Conservation (phyloP, 495 filamentous ascomycete species). For the Podospora pseudoanserina region DNA sequence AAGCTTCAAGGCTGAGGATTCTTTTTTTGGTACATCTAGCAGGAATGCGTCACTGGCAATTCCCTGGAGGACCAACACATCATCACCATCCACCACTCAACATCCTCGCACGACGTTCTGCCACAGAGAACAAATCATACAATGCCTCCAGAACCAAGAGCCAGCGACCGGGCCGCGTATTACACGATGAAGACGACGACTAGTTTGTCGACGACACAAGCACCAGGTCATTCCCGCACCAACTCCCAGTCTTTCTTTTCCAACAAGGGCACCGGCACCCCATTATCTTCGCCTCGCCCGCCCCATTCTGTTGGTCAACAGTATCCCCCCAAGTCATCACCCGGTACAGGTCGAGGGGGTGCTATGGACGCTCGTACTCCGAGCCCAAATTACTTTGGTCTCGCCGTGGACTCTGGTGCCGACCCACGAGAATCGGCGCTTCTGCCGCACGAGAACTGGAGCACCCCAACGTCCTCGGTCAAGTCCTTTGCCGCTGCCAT, state of each 20-base stretch:
- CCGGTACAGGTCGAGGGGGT: slow-evolving; percentile 28
- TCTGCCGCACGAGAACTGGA: slow-evolving; percentile 66
- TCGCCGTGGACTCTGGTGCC: slow-evolving; percentile 55
- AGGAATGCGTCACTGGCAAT: background rate
- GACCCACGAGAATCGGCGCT: slow-evolving; percentile 59
- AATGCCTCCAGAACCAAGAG: slow-evolving; percentile 28
- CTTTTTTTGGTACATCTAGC: background rate
- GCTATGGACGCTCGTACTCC: slow-evolving; percentile 43
- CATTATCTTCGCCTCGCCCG: slow-evolving; percentile 40
- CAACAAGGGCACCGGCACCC: slow-evolving; percentile 38
- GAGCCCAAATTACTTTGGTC: slow-evolving; percentile 81
- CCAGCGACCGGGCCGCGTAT: slow-evolving; percentile 33
- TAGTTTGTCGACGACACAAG: slow-evolving; percentile 39
- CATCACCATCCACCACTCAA: background rate
- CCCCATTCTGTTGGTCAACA: slow-evolving; percentile 45
- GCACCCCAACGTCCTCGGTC: slow-evolving; percentile 61
- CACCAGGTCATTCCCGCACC: slow-evolving; percentile 40
- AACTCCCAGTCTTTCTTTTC: slow-evolving; percentile 39
- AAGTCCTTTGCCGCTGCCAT: slow-evolving; percentile 64
- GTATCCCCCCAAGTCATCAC: slow-evolving; percentile 39
- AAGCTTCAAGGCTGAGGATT: background rate
- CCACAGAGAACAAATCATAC: background rate
- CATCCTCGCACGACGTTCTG: background rate
- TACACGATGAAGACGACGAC: slow-evolving; percentile 50
- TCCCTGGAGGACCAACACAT: background rate